phyloP scores from a whole-genome alignment of 2,329 filamentous ascomycete species.

The Alternaria ethzedia region DNA sequence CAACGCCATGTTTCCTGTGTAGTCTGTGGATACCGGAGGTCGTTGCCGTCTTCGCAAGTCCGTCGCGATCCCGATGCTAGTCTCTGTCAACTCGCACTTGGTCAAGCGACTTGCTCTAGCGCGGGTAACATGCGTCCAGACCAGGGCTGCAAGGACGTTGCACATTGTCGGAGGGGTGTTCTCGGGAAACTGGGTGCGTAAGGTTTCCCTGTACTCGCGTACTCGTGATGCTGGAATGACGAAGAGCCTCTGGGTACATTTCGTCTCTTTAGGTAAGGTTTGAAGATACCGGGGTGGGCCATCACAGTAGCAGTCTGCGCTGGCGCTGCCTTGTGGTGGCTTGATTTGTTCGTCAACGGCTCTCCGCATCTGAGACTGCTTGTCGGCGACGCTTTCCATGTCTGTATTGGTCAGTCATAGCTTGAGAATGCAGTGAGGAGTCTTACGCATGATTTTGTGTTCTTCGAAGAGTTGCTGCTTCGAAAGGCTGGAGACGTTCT shows the following conservation, averaged over 20 bases:
- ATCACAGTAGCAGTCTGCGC: constrained; percentile 38
- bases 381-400: constrained; percentile 24
- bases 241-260: constrained; percentile 38
- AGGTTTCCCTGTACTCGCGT: constrained; percentile 32
- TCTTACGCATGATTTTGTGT: constrained; percentile 17
- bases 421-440: neutral
- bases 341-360: constrained; percentile 29
- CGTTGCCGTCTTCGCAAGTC: constrained; percentile 37
- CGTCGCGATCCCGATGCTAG: constrained; percentile 39
- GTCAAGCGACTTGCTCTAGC: constrained; percentile 33
- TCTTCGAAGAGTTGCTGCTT: constrained; percentile 18
- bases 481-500: constrained; percentile 31
- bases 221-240: constrained; percentile 36
- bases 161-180: constrained; percentile 34
- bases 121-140: constrained; percentile 46
- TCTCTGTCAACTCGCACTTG: constrained; percentile 25
- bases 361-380: constrained; percentile 30
- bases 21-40: constrained; percentile 30
- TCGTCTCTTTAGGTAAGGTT: constrained; percentile 31
- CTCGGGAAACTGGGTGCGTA: constrained; percentile 26
- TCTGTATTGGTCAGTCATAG: constrained; percentile 23
- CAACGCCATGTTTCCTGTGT: constrained; percentile 44
- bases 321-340: constrained; percentile 1
- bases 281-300: constrained; percentile 33
- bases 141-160: constrained; percentile 42